These are phyloP conservation scores for Ganoderma multipileum DNA, from an alignment of 1,284 basidiomycete species.

Conservation along the genomic window DNA sequence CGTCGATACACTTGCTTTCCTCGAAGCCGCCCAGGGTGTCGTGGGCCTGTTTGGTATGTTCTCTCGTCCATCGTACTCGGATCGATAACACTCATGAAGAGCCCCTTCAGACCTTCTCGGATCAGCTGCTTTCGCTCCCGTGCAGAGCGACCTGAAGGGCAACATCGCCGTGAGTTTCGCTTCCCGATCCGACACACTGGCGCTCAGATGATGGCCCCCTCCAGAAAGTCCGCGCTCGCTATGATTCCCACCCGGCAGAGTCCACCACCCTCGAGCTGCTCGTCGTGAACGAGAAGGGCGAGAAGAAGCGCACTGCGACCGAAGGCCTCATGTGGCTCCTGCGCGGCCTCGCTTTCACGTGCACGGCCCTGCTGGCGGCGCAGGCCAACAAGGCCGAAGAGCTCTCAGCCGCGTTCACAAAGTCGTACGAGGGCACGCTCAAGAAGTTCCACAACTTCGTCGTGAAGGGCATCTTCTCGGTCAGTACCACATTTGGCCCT, in stretches of 20 bases:
- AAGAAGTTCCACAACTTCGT: constrained; percentile 91
- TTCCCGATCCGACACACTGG: not conserved
- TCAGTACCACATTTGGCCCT: constrained; percentile 50
- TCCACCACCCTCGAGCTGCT: constrained; percentile 88
- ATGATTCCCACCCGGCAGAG: constrained; percentile 67
- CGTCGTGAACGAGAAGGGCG: constrained; percentile 84
- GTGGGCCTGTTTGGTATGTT: constrained; percentile 89
- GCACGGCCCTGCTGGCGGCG: constrained; percentile 79
- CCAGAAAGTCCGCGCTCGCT: constrained; percentile 90
- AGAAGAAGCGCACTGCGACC: constrained; percentile 89
- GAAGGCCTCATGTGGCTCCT: constrained; percentile 94
- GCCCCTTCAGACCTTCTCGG: constrained; percentile 79
- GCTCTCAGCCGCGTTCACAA: constrained; percentile 79
- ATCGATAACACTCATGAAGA: constrained; percentile 1
- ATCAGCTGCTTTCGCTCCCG: constrained; percentile 85
- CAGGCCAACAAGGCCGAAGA: constrained; percentile 77
- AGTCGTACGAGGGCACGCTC: constrained; percentile 85
- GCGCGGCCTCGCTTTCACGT: constrained; percentile 92
- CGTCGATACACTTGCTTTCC: constrained; percentile 88
- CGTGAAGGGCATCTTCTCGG: constrained; percentile 85
- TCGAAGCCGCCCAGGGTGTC: constrained; percentile 90
- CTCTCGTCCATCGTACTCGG: not conserved
- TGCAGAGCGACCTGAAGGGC: constrained; percentile 89
- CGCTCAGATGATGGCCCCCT: constrained; percentile 5
- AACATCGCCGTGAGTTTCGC: constrained; percentile 82